A percentile compares a stretch with the other conserved stretches of the same genome.
phyloP scores from a whole-genome alignment of 441 rosid species.

The Pelargonium australe region DNA sequence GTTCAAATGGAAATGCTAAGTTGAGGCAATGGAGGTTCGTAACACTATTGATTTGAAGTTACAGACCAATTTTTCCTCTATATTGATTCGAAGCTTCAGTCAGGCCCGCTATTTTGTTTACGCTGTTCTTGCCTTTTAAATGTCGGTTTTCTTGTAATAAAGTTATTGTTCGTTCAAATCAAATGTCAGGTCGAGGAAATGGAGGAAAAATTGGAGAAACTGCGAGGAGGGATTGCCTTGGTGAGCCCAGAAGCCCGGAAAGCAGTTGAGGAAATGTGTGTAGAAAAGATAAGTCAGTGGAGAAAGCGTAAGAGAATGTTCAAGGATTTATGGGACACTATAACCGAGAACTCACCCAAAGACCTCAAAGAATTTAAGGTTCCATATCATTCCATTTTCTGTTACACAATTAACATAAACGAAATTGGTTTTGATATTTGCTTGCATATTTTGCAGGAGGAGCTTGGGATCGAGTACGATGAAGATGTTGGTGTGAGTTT shows the following conservation, averaged over 20 bases:
- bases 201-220: conserved; percentile 62
- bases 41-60: no score
- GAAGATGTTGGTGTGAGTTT: conserved; percentile 73
- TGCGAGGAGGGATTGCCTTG: conserved; percentile 63
- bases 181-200: conserved; percentile 68
- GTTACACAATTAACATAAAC: neutral
- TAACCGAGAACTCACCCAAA: conserved; percentile 77
- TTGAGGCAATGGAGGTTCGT: no score
- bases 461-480: conserved; percentile 79
- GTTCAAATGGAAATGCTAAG: no score
- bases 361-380: conserved; percentile 84
- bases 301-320: conserved; percentile 87
- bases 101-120: neutral
- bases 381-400: conserved; percentile 5
- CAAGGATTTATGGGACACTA: conserved; percentile 84
- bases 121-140: neutral
- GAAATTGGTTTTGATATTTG: conserved; percentile 17
- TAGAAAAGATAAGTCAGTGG: conserved; percentile 69
- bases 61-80: no score
- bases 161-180: neutral
- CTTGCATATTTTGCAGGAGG: conserved; percentile 51
- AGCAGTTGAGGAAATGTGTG: conserved; percentile 48
- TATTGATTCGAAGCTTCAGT: no score
- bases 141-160: neutral
- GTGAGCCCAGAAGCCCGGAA: conserved; percentile 78